These are phyloP conservation scores for Boletus pseudopeckii DNA, from an alignment of 768 basidiomycete species.

Conservation along the genomic window DNA sequence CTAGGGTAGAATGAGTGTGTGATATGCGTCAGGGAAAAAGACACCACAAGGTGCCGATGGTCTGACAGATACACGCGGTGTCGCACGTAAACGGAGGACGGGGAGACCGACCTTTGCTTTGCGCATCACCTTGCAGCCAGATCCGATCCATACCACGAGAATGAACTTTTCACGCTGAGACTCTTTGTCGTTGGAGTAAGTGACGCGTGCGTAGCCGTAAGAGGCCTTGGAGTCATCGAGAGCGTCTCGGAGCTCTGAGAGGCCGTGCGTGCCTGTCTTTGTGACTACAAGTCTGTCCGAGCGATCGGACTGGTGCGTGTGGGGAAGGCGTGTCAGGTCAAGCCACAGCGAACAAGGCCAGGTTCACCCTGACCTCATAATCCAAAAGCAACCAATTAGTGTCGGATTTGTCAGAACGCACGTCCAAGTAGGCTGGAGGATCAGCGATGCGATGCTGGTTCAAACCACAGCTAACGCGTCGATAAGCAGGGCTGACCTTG, in stretches of 20 bases:
- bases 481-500: constrained; percentile 50
- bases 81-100: constrained; percentile 16
- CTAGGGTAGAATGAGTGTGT: constrained; percentile 27
- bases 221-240: constrained; percentile 75
- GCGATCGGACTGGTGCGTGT: constrained; percentile 51
- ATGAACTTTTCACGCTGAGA: constrained; percentile 87
- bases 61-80: constrained; percentile 16
- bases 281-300: constrained; percentile 81
- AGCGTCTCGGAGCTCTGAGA: constrained; percentile 68
- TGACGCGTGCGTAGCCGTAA: constrained; percentile 80
- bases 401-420: constrained; percentile 80
- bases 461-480: constrained; percentile 8
- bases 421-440: constrained; percentile 75
- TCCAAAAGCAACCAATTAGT: constrained; percentile 90
- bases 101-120: constrained; percentile 70
- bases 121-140: constrained; percentile 83
- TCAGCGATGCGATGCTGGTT: constrained; percentile 10
- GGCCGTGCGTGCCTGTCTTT: constrained; percentile 74
- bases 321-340: constrained; percentile 19
- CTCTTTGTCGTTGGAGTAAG: constrained; percentile 85
- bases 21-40: constrained; percentile 10
- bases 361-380: constrained; percentile 59
- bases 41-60: constrained; percentile 5
- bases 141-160: constrained; percentile 81
- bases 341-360: not conserved